Evolutionary conservation across 2,329 filamentous ascomycete genomes (phyloP), one percentile per base, ranked within the genome.

Genomic region (Basipetospora sp.): DNA sequence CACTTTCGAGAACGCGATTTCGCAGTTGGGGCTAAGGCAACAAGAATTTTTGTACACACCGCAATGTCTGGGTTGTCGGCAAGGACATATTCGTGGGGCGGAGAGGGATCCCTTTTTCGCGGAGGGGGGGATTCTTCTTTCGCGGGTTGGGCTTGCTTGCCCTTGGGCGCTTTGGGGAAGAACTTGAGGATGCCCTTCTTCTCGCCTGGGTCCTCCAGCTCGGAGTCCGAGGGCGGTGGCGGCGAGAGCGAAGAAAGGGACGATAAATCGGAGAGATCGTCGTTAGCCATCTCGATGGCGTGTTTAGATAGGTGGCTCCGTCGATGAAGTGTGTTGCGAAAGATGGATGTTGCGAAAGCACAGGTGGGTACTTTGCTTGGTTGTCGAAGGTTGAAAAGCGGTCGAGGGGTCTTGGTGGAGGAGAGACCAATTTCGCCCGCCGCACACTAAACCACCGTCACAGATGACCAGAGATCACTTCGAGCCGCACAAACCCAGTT

Each of bases 51-150:
- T 47, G 44, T 42, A 83, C 87, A 61, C 71, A 94, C 87, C 49
- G 88, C 81, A 62, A 96, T 87, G 53, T 90, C 81, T 44, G 81
- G 72, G 57, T 93, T 94, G 56, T 96, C 88, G 44, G 84, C 85
- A 40, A 94, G 66, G 19, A 85, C 79, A 58, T 80, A 83, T 67
- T 94, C 85, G 57, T 94, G 88, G 8, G 84, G 78, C 48, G 88
- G 88, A 47, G 87, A 94, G 15, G 85, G 78, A 41, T 80, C 77
- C 55, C 88, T 71, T 66, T 90, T 92, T 52, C 74, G 75, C 50
- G 76, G 67, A 41, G 76, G 76, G 44, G 79, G 76, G 48, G 76
- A 73, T 38, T 66, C 60, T 50, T 74, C 68, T 58, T 69, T 71
- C 50, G 68, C 60, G 43, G 68, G 52, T 44, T 57, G 50, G 22